Evolutionary conservation across 2,329 filamentous ascomycete genomes (phyloP), one percentile per base, ranked within the genome.

Genomic region (Aspergillus caelatus): DNA sequence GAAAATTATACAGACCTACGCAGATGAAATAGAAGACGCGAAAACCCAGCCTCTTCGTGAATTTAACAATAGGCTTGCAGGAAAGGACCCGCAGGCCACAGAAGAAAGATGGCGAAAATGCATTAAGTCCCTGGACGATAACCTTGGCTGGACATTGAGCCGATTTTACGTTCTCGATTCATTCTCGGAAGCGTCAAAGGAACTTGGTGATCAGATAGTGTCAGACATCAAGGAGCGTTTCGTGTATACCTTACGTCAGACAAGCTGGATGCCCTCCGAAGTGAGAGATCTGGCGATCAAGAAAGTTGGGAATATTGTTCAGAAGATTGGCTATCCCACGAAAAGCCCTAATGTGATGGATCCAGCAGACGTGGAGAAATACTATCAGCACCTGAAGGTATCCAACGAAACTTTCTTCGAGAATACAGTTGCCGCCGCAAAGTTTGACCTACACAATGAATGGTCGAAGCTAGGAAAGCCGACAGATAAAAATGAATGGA

Each of bases 81-180:
- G 87, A 54, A 87, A 85, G 79, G 87, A 89, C 60, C 84, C 88
- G 0, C 82, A 89, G 58, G 85, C 88, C 2, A 82, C 81, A 23
- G 79, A 86, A 16, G 89, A 91, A 70, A 83, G 89, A 56, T 91
- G 89, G 89, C 83, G 88, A 68, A 88, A 82, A 8, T 92, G 89
- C 68, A 82, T 91, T 32, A 73, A 73, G 9, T 81, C 84, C 39
- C 82, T 89, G 6, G 87, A 90, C 66, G 74, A 76, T 26, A 84
- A 85, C 6, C 74, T 92, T 26, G 85, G 85, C 2, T 92, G 89
- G 89, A 88, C 90, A 56, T 78, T 91, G 19, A 89, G 88, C 71
- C 86, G 88, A 26, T 91, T 92, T 78, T 93, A 89, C 66, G 82
- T 92, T 2, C 85, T 91, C 65, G 86, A 86, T 56, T 84, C 88